Percentiles rank a stretch among this genome's conserved stretches.
Evolutionary conservation across 495 filamentous ascomycete genomes (phyloP).

Genomic region (Barbatosphaeria neglecta): DNA sequence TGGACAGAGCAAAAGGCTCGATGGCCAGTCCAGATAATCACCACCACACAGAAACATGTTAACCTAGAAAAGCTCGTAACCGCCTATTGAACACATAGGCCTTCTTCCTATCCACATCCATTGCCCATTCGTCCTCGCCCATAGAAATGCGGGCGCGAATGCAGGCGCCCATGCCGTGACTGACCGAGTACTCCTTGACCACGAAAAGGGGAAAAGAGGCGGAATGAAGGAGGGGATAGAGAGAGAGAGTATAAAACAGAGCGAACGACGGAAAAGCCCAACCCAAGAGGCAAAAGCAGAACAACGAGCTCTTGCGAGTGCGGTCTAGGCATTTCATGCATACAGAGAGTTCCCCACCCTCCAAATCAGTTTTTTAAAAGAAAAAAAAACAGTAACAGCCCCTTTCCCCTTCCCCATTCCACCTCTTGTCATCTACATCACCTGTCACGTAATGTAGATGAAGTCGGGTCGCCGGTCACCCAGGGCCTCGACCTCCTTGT

Average conservation of each 20-base stretch:
- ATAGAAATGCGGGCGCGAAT: too few relatives aligned
- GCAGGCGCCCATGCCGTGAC: too few relatives aligned
- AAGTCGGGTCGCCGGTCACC: conserved; percentile 74
- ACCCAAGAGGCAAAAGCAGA: not conserved
- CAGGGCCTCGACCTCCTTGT: conserved; percentile 46
- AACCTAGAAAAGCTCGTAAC: too few relatives aligned
- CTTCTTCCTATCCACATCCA: too few relatives aligned
- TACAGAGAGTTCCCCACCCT: not conserved
- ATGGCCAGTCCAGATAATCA: too few relatives aligned
- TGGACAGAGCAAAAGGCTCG: too few relatives aligned
- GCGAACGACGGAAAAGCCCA: not conserved
- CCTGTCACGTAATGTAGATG: conserved; percentile 52
- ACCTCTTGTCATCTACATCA: not conserved
- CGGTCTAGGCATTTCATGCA: not conserved
- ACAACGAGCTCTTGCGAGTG: not conserved
- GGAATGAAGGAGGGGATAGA: not conserved
- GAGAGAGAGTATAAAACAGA: not conserved
- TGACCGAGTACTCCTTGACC: too few relatives aligned
- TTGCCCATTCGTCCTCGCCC: too few relatives aligned
- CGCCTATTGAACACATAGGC: too few relatives aligned
- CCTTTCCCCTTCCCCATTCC: not conserved
- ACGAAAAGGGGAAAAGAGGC: too few relatives aligned
- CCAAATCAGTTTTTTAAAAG: not conserved
- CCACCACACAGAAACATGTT: too few relatives aligned
- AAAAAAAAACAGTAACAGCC: not conserved